These are phyloP conservation scores for Colletotrichum eremochloae DNA, from an alignment of 2,329 filamentous ascomycete genomes.

Conservation along the genomic window DNA sequence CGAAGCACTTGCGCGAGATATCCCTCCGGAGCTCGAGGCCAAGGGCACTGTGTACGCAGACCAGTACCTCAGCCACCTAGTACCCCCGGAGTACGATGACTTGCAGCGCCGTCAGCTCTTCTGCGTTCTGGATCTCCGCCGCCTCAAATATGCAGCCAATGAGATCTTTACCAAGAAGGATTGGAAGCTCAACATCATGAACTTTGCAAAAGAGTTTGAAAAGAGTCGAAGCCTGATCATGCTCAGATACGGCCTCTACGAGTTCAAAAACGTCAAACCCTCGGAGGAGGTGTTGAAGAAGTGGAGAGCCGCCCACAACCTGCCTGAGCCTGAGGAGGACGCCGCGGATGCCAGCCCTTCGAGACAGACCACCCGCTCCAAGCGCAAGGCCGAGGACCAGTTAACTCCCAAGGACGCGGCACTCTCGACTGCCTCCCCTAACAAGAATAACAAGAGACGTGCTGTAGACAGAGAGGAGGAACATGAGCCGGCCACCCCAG, in stretches of 20 bases:
- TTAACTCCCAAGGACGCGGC: constrained; percentile 54
- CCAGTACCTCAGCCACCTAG: constrained; percentile 69
- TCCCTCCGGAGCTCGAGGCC: constrained; percentile 65
- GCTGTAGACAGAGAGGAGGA: constrained; percentile 56
- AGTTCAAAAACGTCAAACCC: constrained; percentile 73
- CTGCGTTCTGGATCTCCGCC: constrained; percentile 72
- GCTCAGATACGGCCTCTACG: constrained; percentile 72
- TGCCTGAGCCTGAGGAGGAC: constrained; percentile 65
- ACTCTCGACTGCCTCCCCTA: constrained; percentile 50
- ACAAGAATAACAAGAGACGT: constrained; percentile 64
- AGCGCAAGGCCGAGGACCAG: constrained; percentile 71
- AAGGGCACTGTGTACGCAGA: constrained; percentile 71
- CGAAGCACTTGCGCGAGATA: constrained; percentile 65
- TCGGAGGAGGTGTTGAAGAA: constrained; percentile 69
- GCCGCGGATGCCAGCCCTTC: constrained; percentile 48
- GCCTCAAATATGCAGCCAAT: constrained; percentile 72
- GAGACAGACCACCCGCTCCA: constrained; percentile 53
- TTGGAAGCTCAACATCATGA: constrained; percentile 73
- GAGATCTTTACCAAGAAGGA: constrained; percentile 72
- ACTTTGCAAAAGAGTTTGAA: constrained; percentile 75
- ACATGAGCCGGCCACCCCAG: constrained; percentile 47
- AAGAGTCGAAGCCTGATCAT: constrained; percentile 73
- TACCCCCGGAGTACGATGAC: constrained; percentile 69
- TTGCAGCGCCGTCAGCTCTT: constrained; percentile 73
- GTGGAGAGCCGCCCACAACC: constrained; percentile 69